A percentile compares a stretch with the other conserved stretches of the same genome.
phyloP scores from a whole-genome alignment of 192 early-diverging fungal genomes.

The Linnemannia schmuckeri region DNA sequence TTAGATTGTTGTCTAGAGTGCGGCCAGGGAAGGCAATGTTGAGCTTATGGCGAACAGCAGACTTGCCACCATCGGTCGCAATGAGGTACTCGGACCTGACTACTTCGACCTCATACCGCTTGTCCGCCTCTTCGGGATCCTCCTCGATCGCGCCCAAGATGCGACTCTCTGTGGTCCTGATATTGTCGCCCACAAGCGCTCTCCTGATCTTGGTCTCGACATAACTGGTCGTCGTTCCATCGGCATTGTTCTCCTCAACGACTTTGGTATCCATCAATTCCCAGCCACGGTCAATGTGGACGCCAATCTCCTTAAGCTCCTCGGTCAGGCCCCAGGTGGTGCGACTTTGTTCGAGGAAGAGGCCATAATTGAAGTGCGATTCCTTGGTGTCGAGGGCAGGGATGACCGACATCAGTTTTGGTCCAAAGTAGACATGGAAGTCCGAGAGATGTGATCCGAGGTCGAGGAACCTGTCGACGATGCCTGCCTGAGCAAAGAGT shows the following conservation, averaged over 20 bases:
- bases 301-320: conserved; percentile 33
- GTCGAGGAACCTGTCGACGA: conserved; percentile 25
- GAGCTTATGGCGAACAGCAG: conserved; percentile 48
- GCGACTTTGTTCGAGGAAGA: conserved; percentile 36
- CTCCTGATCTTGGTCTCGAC: conserved; percentile 47
- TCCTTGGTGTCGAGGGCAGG: conserved; percentile 24
- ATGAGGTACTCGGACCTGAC: conserved; percentile 50
- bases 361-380: conserved; percentile 38
- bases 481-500: conserved; percentile 32
- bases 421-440: conserved; percentile 27
- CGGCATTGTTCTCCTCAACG: conserved; percentile 13
- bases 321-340: conserved; percentile 20
- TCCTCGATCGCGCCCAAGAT: conserved; percentile 35
- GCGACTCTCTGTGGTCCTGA: conserved; percentile 36
- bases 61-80: conserved; percentile 54
- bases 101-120: conserved; percentile 26
- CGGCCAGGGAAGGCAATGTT: conserved; percentile 50
- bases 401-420: conserved; percentile 12
- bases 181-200: conserved; percentile 30
- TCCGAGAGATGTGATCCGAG: conserved; percentile 12
- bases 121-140: conserved; percentile 36
- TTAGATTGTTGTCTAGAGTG: conserved; percentile 44
- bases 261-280: conserved; percentile 47
- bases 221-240: conserved; percentile 1
- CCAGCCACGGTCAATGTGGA: conserved; percentile 42